Conservation (phyloP, 331 rosid species). For the Phaseolus coccineus region DNA sequence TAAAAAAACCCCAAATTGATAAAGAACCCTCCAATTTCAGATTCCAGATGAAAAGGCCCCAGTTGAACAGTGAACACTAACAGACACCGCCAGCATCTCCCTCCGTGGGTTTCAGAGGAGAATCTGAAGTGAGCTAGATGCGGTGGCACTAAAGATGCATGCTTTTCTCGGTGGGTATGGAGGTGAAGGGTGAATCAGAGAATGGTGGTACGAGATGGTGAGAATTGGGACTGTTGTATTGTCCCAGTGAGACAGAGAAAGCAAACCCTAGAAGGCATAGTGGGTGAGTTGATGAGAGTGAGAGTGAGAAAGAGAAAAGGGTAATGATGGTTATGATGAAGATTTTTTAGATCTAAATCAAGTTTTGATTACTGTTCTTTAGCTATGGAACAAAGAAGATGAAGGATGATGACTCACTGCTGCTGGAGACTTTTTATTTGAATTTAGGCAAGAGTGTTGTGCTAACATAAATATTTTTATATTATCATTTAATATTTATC, state of each 20-base stretch:
- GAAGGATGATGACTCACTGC: neutral
- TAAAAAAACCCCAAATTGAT: slow-evolving; percentile 9
- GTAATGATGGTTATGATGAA: slow-evolving; percentile 16
- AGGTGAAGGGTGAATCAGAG: slow-evolving; percentile 20
- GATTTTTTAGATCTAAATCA: slow-evolving; percentile 42
- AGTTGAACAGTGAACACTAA: slow-evolving; percentile 14
- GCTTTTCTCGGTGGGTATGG: slow-evolving; percentile 12
- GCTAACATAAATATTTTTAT: neutral
- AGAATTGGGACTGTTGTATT: slow-evolving; percentile 44
- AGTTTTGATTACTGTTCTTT: neutral
- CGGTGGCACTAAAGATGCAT: slow-evolving; percentile 20
- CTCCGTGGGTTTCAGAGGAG: slow-evolving; percentile 7
- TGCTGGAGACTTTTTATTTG: neutral
- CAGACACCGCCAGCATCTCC: neutral
- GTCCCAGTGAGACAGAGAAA: slow-evolving; percentile 36
- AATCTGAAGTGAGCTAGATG: slow-evolving; percentile 33
- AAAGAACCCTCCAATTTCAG: slow-evolving; percentile 32
- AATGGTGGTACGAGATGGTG: slow-evolving; percentile 12
- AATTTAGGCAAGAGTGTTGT: neutral
- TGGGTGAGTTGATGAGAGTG: slow-evolving; percentile 19
- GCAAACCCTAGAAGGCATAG: slow-evolving; percentile 49
- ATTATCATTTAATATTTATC: neutral
- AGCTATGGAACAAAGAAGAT: neutral
- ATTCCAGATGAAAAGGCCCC: neutral
- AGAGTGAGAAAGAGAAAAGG: slow-evolving; percentile 15